Conservation (phyloP, 768 basidiomycete genomes). For the Russula ochroleuca region DNA sequence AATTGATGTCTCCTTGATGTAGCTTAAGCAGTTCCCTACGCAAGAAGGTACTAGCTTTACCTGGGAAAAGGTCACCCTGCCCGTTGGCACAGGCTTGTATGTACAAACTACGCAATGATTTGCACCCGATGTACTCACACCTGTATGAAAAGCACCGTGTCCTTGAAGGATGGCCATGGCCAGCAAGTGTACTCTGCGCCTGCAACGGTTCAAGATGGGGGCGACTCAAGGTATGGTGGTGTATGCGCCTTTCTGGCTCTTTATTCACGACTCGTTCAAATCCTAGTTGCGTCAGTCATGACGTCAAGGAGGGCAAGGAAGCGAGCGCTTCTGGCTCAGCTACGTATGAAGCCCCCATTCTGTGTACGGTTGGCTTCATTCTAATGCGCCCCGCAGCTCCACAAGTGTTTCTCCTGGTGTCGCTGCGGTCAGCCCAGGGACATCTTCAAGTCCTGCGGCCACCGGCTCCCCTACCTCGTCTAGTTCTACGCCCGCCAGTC, state of each 20-base stretch:
- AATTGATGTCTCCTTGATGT: conserved; percentile 1
- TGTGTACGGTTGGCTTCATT: not conserved
- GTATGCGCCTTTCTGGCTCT: not conserved
- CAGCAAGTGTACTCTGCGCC: conserved; percentile 47
- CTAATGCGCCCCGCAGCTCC: conserved; percentile 1
- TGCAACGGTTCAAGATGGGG: conserved; percentile 41
- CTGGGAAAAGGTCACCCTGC: conserved; percentile 51
- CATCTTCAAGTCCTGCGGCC: not conserved
- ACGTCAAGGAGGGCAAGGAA: conserved; percentile 17
- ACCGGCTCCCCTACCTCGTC: not conserved
- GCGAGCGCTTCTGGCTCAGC: conserved; percentile 1
- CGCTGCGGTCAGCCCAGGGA: not conserved
- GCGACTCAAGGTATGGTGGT: conserved; percentile 37
- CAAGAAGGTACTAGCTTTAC: conserved; percentile 44
- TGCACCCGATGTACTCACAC: conserved; percentile 1
- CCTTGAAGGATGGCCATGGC: conserved; percentile 58
- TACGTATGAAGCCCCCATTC: not conserved
- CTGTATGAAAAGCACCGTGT: conserved; percentile 42
- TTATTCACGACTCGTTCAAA: not conserved
- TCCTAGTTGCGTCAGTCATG: conserved; percentile 19
- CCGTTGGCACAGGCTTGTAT: conserved; percentile 45
- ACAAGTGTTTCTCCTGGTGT: not conserved
- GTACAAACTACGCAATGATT: conserved; percentile 27
- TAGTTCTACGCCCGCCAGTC: not conserved
- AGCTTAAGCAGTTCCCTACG: conserved; percentile 54